These are phyloP conservation scores for Triadica sebifera DNA, from an alignment of 345 rosid species.

Conservation along the genomic window DNA sequence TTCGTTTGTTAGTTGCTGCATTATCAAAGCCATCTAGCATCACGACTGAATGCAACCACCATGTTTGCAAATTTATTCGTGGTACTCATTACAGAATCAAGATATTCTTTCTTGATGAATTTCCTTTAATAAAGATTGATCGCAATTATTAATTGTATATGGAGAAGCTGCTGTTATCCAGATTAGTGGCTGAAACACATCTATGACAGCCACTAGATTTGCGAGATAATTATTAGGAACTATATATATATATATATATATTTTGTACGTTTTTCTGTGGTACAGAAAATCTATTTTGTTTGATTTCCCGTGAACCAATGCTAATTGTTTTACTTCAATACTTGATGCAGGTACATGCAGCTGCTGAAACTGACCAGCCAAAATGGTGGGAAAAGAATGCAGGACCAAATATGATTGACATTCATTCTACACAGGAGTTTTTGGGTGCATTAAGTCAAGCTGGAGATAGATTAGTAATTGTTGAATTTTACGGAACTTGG, in stretches of 20 bases:
- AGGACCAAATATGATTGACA: constrained; percentile 87
- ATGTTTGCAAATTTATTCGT: background rate
- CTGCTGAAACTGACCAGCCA: constrained; percentile 68
- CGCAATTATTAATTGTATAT: background rate
- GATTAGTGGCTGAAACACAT: background rate
- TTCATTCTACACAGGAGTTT: constrained; percentile 87
- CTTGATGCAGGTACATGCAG: constrained; percentile 56
- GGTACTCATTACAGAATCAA: background rate
- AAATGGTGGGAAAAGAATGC: constrained; percentile 94
- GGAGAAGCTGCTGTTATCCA: background rate
- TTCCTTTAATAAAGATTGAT: background rate
- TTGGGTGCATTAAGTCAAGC: constrained; percentile 69
- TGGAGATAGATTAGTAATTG: constrained; percentile 79
- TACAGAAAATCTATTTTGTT: constrained; percentile 9
- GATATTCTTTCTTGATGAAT: background rate
- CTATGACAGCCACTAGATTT: background rate
- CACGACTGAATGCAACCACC: background rate
- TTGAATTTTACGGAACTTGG: constrained; percentile 96
- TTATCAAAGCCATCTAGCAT: background rate
- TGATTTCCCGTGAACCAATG: constrained; percentile 1
- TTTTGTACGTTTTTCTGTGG: background rate
- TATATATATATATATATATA: background rate
- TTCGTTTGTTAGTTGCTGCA: background rate
- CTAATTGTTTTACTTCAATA: background rate
- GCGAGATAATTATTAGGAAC: background rate